phyloP scores from a whole-genome alignment of 129 eudicot species.

The Artemisia tridentata region DNA sequence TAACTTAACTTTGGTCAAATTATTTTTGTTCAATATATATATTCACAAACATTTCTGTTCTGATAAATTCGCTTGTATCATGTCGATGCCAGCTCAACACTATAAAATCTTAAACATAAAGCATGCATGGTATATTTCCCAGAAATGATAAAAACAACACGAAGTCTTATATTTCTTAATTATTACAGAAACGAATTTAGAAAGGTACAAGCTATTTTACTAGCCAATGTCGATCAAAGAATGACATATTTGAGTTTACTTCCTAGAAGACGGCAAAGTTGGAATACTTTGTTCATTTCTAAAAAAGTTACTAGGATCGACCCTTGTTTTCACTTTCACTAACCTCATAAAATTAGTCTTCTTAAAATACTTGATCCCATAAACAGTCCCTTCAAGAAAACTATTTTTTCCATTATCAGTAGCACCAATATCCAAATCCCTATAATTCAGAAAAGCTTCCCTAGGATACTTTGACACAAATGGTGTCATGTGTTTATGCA shows the following conservation, averaged over 20 bases:
- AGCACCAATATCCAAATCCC: conserved; percentile 33
- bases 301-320: conserved; percentile 37
- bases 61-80: no score
- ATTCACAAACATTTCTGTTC: no score
- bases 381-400: neutral
- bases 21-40: no score
- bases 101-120: no score
- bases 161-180: no score
- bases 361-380: neutral
- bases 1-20: no score
- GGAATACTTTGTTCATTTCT: conserved; percentile 37
- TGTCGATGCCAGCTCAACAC: no score
- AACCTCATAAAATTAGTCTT: conserved; percentile 26
- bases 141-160: no score
- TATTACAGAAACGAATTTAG: no score
- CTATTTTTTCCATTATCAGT: neutral
- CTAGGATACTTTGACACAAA: conserved; percentile 38
- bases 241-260: conserved; percentile 4
- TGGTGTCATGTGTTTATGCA: conserved; percentile 32
- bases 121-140: no score
- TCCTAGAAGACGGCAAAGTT: conserved; percentile 29
- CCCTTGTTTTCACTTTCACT: conserved; percentile 36
- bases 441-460: conserved; percentile 26
- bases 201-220: no score
- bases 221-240: neutral